Evolutionary conservation across 73 alveolate species (phyloP), one percentile per base, ranked within the genome.

Genomic region (Paramecium primaurelia): DNA sequence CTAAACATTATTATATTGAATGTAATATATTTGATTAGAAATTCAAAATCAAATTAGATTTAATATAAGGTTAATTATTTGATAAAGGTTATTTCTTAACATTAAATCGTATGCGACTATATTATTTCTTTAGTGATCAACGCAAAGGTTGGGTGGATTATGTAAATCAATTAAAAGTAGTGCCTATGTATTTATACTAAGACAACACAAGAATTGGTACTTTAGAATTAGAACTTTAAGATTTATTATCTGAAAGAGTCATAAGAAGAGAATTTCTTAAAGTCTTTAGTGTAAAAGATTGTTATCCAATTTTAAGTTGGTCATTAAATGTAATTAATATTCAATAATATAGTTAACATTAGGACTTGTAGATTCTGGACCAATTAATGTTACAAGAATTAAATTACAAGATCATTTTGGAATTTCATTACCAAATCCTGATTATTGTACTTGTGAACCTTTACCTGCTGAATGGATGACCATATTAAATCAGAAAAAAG

Each of bases 31-130:
- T 95, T 42, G 92, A 88, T 36, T 86, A 92, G 20, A 94, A 86
- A 86, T 84, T 68, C 80, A 51, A 47, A 92, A 47, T 64, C 75
- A 58, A 58, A 86, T 30, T 83, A 37, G 95, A 89, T 71, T 45
- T 89, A 26, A 26, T 9, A 2, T 26, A 40, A 45, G 90, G 77
- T 12, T 71, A 71, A n/a, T 60, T 49, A 40, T 59, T 58, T 71
- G 94, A 83, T 20, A 86, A 58, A 77, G 93, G 90, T 3, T 86
- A 49, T 34, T 83, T 75, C 44, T 73, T 93, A 5, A 54, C 86
- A 22, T 87, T 95, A 11, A 95, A 95, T 90, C 93, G 93, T 77
- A 88, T 95, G 34, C 94, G 98, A 86, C 69, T 93, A 8, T 95
- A 75, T 49, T 92, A 95, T 64, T 93, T 95, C 91, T 95, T 95